Percentiles rank a stretch among this genome's conserved stretches.
These are phyloP conservation scores for Pachysandra terminalis DNA, from an alignment of 164 flowering plant genomes.

Conservation along the genomic window DNA sequence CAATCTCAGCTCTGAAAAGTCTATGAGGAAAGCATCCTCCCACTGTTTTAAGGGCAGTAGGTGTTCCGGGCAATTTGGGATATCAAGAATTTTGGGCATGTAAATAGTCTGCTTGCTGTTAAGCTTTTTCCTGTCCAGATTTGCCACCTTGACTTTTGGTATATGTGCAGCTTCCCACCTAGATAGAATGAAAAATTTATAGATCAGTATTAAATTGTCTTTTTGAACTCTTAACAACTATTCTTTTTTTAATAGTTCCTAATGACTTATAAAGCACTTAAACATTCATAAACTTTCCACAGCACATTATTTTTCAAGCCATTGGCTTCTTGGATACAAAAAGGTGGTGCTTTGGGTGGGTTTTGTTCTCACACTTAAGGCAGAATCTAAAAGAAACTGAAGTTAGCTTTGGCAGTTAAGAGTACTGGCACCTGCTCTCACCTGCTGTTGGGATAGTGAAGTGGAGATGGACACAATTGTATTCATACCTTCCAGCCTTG, in stretches of 20 bases:
- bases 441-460: too few relatives aligned
- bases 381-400: too few relatives aligned
- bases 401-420: too few relatives aligned
- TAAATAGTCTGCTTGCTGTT: conserved; percentile 66
- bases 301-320: neutral
- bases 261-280: neutral
- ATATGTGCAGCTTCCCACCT: conserved; percentile 90
- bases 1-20: conserved; percentile 68
- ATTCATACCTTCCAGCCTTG: too few relatives aligned
- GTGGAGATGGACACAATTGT: too few relatives aligned
- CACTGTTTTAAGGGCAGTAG: conserved; percentile 71
- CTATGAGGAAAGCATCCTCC: conserved; percentile 75
- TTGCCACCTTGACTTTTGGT: conserved; percentile 80
- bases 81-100: conserved; percentile 89
- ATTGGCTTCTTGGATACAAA: neutral
- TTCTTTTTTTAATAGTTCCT: neutral
- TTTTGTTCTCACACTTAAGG: too few relatives aligned
- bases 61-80: conserved; percentile 62
- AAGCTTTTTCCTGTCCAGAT: conserved; percentile 43
- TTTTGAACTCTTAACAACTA: neutral
- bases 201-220: neutral
- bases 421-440: too few relatives aligned
- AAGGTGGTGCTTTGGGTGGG: neutral
- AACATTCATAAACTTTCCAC: neutral
- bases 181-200: conserved; percentile 2